These are phyloP conservation scores for Clohesyomyces aquaticus DNA, from an alignment of 495 filamentous ascomycete species.

Conservation along the genomic window DNA sequence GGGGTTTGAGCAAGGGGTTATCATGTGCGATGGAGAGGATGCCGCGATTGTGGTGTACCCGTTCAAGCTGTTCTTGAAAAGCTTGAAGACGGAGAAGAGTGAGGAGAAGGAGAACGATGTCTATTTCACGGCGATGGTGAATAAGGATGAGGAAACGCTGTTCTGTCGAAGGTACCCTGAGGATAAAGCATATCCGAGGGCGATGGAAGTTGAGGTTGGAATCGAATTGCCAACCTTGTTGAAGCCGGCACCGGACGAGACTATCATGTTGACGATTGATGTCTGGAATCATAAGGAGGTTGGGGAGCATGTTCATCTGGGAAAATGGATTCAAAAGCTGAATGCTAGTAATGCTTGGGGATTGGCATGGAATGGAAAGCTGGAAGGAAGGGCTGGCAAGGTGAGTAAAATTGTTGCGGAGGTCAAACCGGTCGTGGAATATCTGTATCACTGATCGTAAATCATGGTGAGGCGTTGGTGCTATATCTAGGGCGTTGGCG, in stretches of 20 bases:
- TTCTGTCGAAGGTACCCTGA: neutral
- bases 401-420: neutral
- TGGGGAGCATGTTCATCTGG: neutral
- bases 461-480: neutral
- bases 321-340: neutral
- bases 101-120: neutral
- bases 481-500: no score
- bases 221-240: neutral
- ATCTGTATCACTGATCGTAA: neutral
- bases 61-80: neutral
- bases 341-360: neutral
- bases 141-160: neutral
- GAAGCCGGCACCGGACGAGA: neutral
- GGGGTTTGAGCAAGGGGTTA: constrained; percentile 20
- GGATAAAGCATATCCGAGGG: neutral
- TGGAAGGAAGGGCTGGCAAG: neutral
- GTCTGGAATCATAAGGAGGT: neutral
- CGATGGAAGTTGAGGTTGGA: neutral
- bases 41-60: neutral
- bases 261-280: neutral
- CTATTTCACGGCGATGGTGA: neutral
- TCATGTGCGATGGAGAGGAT: neutral
- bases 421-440: neutral
- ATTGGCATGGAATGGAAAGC: neutral
- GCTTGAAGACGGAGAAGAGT: neutral